Evolutionary conservation across 1,284 basidiomycete species (phyloP).

Genomic region (Mycena sp.): DNA sequence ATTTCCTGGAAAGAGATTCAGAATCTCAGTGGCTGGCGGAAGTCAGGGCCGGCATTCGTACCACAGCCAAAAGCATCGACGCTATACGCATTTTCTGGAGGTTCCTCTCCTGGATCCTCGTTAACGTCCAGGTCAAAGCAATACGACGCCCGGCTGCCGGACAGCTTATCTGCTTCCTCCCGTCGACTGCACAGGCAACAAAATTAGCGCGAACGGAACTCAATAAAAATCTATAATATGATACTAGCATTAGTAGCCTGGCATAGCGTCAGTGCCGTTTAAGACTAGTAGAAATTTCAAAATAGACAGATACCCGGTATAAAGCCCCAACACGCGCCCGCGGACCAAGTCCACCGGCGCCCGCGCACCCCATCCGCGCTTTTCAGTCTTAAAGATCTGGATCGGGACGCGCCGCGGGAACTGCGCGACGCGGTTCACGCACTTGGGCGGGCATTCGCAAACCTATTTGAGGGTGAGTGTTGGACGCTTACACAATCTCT

Average conservation of each 20-base stretch:
- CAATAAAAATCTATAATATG: not conserved
- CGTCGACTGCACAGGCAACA: slow-evolving; percentile 34
- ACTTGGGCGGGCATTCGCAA: slow-evolving; percentile 52
- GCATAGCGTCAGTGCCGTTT: not conserved
- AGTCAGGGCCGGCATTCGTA: not conserved
- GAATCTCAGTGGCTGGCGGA: too few relatives aligned
- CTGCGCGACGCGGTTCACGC: slow-evolving; percentile 62
- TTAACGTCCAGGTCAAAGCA: slow-evolving; percentile 24
- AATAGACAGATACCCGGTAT: slow-evolving; percentile 24
- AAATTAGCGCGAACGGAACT: not conserved
- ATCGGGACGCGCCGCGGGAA: slow-evolving; percentile 56
- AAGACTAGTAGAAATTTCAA: not conserved
- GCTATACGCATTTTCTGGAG: slow-evolving; percentile 26
- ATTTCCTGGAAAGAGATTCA: slow-evolving; percentile 60
- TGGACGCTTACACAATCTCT: too few relatives aligned
- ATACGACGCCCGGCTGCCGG: slow-evolving; percentile 21
- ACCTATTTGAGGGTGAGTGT: too few relatives aligned
- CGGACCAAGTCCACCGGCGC: not conserved
- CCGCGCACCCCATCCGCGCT: slow-evolving; percentile 64
- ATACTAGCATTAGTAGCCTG: slow-evolving; percentile 44
- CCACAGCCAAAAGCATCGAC: slow-evolving; percentile 20
- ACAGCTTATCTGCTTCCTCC: slow-evolving; percentile 30
- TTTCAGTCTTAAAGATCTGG: slow-evolving; percentile 63
- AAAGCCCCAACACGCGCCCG: too few relatives aligned
- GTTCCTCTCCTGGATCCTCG: slow-evolving; percentile 9